phyloP scores from a whole-genome alignment of 805 yeast genomes.

The Trichomonascus vanleenenianus region DNA sequence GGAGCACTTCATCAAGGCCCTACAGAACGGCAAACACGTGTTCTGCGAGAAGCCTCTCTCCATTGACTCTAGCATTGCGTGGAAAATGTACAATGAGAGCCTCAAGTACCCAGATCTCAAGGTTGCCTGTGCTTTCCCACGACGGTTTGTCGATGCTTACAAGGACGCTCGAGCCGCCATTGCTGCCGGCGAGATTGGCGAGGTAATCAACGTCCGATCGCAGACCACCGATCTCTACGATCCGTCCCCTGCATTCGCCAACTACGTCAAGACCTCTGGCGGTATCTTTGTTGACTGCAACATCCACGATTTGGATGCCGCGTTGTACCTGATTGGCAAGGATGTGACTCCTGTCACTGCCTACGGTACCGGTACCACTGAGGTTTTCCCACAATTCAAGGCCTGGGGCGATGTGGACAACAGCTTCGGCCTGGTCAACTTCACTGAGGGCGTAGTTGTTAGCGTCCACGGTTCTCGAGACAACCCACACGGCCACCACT shows the following conservation, averaged over 20 bases:
- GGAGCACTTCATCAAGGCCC: conserved; percentile 10
- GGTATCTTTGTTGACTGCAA: conserved; percentile 19
- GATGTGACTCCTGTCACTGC: conserved; percentile 14
- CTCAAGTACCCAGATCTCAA: conserved; percentile 10
- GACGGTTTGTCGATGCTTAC: conserved; percentile 8
- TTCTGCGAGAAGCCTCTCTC: conserved; percentile 16
- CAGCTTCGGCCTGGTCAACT: conserved; percentile 14
- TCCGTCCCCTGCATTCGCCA: conserved; percentile 6
- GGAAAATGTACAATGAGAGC: conserved; percentile 13
- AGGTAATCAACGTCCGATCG: conserved; percentile 11
- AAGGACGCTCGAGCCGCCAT: conserved; percentile 8
- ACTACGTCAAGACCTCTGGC: conserved; percentile 16
- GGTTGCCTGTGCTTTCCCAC: conserved; percentile 14
- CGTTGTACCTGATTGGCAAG: conserved; percentile 14
- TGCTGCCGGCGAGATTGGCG: conserved; percentile 12
- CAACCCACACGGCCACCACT: conserved; percentile 18
- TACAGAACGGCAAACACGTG: conserved; percentile 11
- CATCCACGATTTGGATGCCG: conserved; percentile 18
- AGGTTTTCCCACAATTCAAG: conserved; percentile 14
- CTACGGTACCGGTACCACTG: conserved; percentile 17
- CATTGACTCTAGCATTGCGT: conserved; percentile 9
- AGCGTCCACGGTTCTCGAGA: conserved; percentile 14
- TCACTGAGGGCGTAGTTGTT: conserved; percentile 7
- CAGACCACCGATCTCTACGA: conserved; percentile 12
- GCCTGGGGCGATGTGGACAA: conserved; percentile 20